Conservation (phyloP, 768 basidiomycete species). For the Suillus hirtellus region DNA sequence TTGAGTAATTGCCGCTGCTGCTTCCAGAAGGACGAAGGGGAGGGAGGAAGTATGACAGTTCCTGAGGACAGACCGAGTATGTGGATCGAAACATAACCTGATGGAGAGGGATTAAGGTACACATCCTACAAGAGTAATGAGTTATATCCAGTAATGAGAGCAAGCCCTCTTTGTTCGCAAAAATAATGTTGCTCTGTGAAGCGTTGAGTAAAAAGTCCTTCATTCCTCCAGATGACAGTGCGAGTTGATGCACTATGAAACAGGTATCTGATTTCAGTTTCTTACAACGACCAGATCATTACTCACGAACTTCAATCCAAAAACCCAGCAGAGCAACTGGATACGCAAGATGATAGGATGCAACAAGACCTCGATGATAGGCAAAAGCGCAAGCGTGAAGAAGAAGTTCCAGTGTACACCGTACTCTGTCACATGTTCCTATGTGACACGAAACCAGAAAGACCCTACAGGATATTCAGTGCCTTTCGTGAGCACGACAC, state of each 20-base stretch:
- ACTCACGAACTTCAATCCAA: constrained; percentile 56
- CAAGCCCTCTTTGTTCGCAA: constrained; percentile 82
- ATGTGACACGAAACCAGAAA: neutral
- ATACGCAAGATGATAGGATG: constrained; percentile 62
- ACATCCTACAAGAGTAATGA: neutral
- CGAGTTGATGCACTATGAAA: constrained; percentile 68
- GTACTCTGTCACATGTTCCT: constrained; percentile 97
- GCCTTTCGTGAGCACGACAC: constrained; percentile 87
- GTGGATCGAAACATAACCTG: constrained; percentile 90
- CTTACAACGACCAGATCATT: neutral
- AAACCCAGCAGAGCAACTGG: constrained; percentile 64
- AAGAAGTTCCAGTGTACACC: constrained; percentile 99
- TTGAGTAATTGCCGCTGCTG: too few species aligned
- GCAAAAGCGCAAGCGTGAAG: constrained; percentile 83
- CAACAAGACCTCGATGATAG: constrained; percentile 66
- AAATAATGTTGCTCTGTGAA: constrained; percentile 62
- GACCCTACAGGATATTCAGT: constrained; percentile 68
- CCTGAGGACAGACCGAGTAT: constrained; percentile 84
- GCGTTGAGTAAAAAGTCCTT: constrained; percentile 65
- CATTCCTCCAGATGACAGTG: constrained; percentile 56
- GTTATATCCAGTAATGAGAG: constrained; percentile 70
- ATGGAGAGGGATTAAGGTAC: neutral
- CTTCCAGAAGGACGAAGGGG: too few species aligned
- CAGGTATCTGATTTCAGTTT: neutral
- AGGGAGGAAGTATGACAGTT: too few species aligned